Conservation (phyloP, 805 yeast species). For the Kockiozyma suomiensis region DNA sequence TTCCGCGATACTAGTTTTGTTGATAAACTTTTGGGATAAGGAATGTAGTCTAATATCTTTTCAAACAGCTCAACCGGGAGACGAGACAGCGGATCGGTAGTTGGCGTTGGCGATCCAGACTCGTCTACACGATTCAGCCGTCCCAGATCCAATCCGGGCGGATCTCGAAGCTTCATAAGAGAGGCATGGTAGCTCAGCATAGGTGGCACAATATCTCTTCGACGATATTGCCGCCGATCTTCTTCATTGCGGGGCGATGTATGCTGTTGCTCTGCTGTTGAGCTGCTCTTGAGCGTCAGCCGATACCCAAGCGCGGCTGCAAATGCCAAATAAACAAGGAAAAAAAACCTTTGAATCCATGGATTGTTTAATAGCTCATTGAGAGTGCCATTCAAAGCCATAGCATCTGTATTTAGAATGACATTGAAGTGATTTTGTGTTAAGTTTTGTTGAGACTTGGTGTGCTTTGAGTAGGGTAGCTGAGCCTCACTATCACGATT, state of each 20-base stretch:
- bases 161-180: conserved; percentile 14
- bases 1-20: conserved; percentile 11
- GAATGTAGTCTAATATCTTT: conserved; percentile 11
- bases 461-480: neutral
- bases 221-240: conserved; percentile 14
- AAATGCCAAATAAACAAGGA: neutral
- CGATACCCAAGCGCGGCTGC: conserved; percentile 11
- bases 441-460: neutral
- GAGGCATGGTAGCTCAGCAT: conserved; percentile 14
- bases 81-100: conserved; percentile 19
- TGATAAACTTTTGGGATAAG: conserved; percentile 18
- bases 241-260: conserved; percentile 24
- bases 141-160: conserved; percentile 7
- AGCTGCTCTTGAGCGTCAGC: conserved; percentile 20
- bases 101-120: neutral
- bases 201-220: conserved; percentile 11
- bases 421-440: neutral
- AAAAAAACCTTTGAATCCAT: conserved; percentile 24
- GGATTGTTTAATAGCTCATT: conserved; percentile 10
- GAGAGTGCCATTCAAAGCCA: neutral
- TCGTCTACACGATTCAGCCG: neutral
- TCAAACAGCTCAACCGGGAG: conserved; percentile 25
- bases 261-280: neutral
- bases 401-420: neutral
- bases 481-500: no score